A percentile compares a stretch with the other conserved stretches of the same genome.
These are phyloP conservation scores for Salinomyces thailandicus DNA, from an alignment of 2,329 filamentous ascomycete genomes.

Conservation along the genomic window DNA sequence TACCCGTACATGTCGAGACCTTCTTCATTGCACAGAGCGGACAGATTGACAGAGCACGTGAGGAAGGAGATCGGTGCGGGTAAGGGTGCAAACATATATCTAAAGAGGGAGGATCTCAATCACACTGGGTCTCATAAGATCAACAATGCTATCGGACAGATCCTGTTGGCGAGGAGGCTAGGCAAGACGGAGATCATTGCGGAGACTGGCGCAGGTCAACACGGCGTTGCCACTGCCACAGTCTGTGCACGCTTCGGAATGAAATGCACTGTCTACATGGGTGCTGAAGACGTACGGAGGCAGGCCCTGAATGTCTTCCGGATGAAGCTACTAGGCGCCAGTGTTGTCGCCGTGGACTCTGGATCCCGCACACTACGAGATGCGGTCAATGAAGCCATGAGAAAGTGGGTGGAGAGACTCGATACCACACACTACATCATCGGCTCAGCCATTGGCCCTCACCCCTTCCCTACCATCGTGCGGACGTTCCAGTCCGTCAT, in stretches of 20 bases:
- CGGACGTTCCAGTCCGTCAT: conserved; percentile 97
- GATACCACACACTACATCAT: conserved; percentile 97
- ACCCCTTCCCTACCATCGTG: conserved; percentile 96
- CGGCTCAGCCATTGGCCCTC: conserved; percentile 90
- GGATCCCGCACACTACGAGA: conserved; percentile 57
- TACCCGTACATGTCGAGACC: conserved; percentile 97
- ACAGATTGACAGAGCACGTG: conserved; percentile 62
- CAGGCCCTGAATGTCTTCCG: conserved; percentile 98
- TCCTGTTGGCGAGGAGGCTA: conserved; percentile 71
- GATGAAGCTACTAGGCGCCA: conserved; percentile 89
- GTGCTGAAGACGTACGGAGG: conserved; percentile 88
- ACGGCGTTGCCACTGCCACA: conserved; percentile 94
- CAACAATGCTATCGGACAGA: conserved; percentile 93
- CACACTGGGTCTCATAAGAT: conserved; percentile 99
- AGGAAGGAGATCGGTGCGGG: conserved; percentile 35
- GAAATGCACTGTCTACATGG: conserved; percentile 98
- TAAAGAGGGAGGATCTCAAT: conserved; percentile 96
- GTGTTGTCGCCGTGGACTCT: conserved; percentile 85
- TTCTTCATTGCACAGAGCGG: conserved; percentile 79
- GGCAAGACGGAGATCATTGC: conserved; percentile 97
- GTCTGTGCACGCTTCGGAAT: conserved; percentile 97
- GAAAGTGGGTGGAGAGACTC: conserved; percentile 86
- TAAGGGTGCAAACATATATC: conserved; percentile 89
- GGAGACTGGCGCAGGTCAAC: conserved; percentile 93
- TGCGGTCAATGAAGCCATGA: conserved; percentile 87